These are phyloP conservation scores for Penicillium chermesinum DNA, from an alignment of 495 filamentous ascomycete species.

Conservation along the genomic window DNA sequence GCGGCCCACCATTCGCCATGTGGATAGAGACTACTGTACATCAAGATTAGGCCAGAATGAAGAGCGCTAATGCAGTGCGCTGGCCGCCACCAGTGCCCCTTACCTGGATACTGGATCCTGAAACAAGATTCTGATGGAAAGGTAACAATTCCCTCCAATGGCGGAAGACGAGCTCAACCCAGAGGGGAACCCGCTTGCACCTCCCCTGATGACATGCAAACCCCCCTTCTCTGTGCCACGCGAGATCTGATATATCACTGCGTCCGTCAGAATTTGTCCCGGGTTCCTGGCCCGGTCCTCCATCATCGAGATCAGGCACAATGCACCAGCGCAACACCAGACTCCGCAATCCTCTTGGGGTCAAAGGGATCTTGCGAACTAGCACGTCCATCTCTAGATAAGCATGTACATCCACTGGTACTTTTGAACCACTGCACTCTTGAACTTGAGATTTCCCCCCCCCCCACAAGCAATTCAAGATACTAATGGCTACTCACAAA, in stretches of 20 bases:
- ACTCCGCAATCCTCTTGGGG: neutral
- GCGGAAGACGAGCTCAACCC: neutral
- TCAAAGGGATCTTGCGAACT: too few relatives aligned
- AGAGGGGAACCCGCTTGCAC: too few relatives aligned
- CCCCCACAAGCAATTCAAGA: too few relatives aligned
- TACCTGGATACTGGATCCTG: neutral
- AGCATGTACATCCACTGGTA: too few relatives aligned
- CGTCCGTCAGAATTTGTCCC: neutral
- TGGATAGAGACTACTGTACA: neutral
- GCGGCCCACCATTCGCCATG: slow-evolving; percentile 2
- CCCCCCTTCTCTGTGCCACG: slow-evolving; percentile 3
- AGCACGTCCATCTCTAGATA: too few relatives aligned
- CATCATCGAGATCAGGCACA: neutral
- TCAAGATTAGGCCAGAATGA: neutral
- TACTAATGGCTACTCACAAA: neutral
- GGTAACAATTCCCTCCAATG: neutral
- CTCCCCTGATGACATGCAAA: slow-evolving; percentile 6
- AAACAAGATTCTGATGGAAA: neutral
- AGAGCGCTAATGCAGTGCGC: neutral
- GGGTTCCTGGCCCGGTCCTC: neutral
- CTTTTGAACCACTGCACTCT: too few relatives aligned
- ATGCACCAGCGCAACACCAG: neutral
- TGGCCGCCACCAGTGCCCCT: neutral
- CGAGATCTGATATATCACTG: slow-evolving; percentile 15
- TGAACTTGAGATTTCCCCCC: too few relatives aligned